Base-by-base conservation (phyloP, 108 stramenopile genomes). In the Cylindrotheca closterium region DNA sequence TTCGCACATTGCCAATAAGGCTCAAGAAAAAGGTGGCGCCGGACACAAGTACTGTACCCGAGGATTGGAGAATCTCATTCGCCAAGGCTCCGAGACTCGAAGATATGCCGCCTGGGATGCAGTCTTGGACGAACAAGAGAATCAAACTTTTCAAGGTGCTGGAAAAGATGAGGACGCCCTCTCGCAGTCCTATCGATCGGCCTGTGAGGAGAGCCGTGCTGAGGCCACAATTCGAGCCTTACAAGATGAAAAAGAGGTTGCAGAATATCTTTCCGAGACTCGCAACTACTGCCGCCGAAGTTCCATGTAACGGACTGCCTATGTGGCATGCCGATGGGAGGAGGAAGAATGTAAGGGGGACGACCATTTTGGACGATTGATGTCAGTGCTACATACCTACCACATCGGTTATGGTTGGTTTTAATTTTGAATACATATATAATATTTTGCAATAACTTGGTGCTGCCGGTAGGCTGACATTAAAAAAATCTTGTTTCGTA, bases 41-140 rank as follows among this genome's bases (percentile, higher is more conserved):
- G 29, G 32, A 18, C 54, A 63, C 47, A 27, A 28, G 29, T 63
- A 51, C 30, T 63, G 63, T 27, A 64, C 63, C 0, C 54, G 71
- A 31, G 71, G 71, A 21, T 34, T 72, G 25, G 71, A 72, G 58
- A 47, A 51, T 15, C 48, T 64, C 28, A 58, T 72, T 33, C 49
- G n/a, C 10, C 37, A 60, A 0, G 46, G 51, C n/a, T 37, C 42
- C 1, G n/a, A n/a, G n/a, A 34, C 31, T 0, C 34, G 45, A 37
- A 72, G 58, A 31, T 57, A 51, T 46, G 21, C 19, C 34, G 55
- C 50, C 8, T 64, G 71, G 63, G 71, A 72, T 55, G 55, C 56
- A 10, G 57, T 72, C 0, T 33, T 72, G 29, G 48, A 56, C 24
- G 71, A 72, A 19, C 71, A 72, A 63, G 45, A 55, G 12, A n/a